Evolutionary conservation across 805 yeast species (phyloP), one percentile per base, ranked within the genome.

Genomic region (Candida bentonensis): DNA sequence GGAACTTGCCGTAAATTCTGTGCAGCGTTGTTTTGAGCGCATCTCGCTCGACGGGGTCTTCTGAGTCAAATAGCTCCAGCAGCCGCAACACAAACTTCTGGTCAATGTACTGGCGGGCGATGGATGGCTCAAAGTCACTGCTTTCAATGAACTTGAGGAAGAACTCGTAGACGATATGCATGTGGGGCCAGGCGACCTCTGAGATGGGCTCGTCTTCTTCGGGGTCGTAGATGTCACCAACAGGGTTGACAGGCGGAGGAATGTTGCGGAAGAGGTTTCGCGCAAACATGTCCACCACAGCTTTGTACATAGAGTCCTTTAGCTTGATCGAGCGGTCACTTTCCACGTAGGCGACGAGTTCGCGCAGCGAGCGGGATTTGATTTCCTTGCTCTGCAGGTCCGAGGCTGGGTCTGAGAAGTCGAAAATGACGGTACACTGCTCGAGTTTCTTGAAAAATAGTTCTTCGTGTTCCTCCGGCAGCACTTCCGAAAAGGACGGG

Each of bases 121-220:
- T 69, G 44, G 86, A 86, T 59, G 88, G 95, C 58, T 85, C 84
- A 63, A 92, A 89, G 64, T 88, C 96, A 2, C 95, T 94, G 51
- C 89, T 79, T 65, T 92, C 97, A 44, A 92, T 80, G 63, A 92
- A 89, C 56, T 95, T 70, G 48, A 92, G 67, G 60, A 92, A 89
- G 56, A 92, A 86, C 62, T 92, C 97, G 66, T 92, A 92, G 25
- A 88, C 94, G 39, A 87, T 74, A 63, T 86, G 94, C 97, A 92
- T 92, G 61, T 92, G 98, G 11, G 97, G 95, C 98, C 98, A 92
- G 7, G 96, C 88, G 50, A 89, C 76, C 61, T 92, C 97, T 54
- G 79, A 78, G 30, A 92, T 94, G 2, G 97, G 97, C 64, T 92
- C 98, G 66, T 92, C 98, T 65, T 92, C 98, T 64, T 92, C 98